Conservation (phyloP, 2,329 filamentous ascomycete genomes). For the Pseudogymnoascus sp. region DNA sequence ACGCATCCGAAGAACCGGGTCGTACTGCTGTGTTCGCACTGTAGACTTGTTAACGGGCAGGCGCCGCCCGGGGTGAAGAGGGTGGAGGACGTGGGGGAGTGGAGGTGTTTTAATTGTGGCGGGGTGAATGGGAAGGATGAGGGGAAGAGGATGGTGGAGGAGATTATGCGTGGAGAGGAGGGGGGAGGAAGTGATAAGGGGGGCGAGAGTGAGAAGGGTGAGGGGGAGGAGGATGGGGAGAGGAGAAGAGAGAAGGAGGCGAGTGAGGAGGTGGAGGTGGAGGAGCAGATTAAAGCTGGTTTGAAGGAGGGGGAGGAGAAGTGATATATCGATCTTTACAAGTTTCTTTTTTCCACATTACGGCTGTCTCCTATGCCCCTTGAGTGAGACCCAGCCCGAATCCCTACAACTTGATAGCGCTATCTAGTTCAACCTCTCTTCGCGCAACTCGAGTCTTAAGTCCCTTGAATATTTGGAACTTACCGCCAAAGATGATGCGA, state of each 20-base stretch:
- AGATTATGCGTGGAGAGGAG: slow-evolving; percentile 37
- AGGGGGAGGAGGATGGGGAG: slow-evolving; percentile 9
- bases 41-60: slow-evolving; percentile 88
- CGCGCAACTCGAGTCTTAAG: too few species aligned
- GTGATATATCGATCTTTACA: background rate
- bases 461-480: too few species aligned
- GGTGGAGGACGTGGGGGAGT: slow-evolving; percentile 71
- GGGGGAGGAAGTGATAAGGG: slow-evolving; percentile 11
- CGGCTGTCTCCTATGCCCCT: background rate
- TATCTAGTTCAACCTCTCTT: too few species aligned
- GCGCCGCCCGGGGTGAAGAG: slow-evolving; percentile 77
- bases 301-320: background rate
- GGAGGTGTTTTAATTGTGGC: slow-evolving; percentile 83
- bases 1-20: slow-evolving; percentile 84
- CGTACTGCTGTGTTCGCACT: slow-evolving; percentile 73
- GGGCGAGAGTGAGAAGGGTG: slow-evolving; percentile 18
- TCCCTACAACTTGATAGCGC: too few species aligned
- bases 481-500: too few species aligned
- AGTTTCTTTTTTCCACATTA: background rate
- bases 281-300: background rate
- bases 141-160: slow-evolving; percentile 60
- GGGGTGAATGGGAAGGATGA: slow-evolving; percentile 75
- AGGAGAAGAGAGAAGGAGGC: background rate
- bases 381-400: background rate
- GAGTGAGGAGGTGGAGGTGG: background rate